Conservation (phyloP, 306 rosid genomes). For the Vigna mungo region DNA sequence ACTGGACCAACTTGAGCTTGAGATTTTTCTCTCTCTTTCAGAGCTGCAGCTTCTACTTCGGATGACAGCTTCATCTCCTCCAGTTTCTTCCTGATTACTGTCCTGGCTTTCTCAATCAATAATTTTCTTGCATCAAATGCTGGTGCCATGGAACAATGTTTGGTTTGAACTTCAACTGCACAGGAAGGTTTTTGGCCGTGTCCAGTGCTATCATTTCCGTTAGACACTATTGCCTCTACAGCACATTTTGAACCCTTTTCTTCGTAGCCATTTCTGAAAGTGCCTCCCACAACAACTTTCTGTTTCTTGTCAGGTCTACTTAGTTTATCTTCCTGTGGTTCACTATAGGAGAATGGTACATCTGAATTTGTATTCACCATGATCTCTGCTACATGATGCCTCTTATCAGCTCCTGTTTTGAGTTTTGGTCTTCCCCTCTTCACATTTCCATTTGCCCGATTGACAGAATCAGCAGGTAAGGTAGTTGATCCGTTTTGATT, state of each 20-base stretch:
- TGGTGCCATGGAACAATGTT: slow-evolving; percentile 71
- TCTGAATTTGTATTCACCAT: slow-evolving; percentile 56
- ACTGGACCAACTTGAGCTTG: slow-evolving; percentile 56
- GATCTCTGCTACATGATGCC: slow-evolving; percentile 53
- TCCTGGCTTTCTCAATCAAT: slow-evolving; percentile 86
- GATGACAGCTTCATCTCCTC: slow-evolving; percentile 75
- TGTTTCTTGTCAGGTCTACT: slow-evolving; percentile 70
- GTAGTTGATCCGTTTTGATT: slow-evolving; percentile 69
- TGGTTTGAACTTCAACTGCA: slow-evolving; percentile 59
- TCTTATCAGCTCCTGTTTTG: slow-evolving; percentile 66
- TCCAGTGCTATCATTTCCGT: slow-evolving; percentile 65
- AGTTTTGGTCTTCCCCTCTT: slow-evolving; percentile 68
- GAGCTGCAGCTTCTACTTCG: slow-evolving; percentile 48
- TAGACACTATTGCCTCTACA: slow-evolving; percentile 61
- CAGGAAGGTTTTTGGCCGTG: slow-evolving; percentile 55
- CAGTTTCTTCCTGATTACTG: slow-evolving; percentile 76
- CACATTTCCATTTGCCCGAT: slow-evolving; percentile 66
- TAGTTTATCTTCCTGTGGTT: slow-evolving; percentile 55
- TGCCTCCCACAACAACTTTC: slow-evolving; percentile 64
- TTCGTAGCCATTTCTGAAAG: slow-evolving; percentile 59
- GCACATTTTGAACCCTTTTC: slow-evolving; percentile 61
- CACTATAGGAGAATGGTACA: slow-evolving; percentile 50
- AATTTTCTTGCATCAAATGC: slow-evolving; percentile 82
- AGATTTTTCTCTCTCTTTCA: slow-evolving; percentile 51
- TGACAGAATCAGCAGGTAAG: slow-evolving; percentile 54